Evolutionary conservation across 768 basidiomycete species (phyloP), one percentile per base, ranked within the genome.

Genomic region (Tubosaeta sp.): DNA sequence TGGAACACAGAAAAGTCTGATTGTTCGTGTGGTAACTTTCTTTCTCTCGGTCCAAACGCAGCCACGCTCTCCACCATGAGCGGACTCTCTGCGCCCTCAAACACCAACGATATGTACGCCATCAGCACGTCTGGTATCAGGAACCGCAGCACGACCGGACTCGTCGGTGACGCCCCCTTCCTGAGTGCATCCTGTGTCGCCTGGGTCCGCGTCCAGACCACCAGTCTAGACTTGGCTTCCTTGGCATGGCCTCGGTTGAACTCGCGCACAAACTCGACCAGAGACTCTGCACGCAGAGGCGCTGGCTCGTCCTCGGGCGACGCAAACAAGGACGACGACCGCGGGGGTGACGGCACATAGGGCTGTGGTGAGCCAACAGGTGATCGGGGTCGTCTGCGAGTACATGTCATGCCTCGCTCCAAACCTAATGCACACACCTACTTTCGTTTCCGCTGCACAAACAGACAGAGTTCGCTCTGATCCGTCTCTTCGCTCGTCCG

Each of bases 1-100:
- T 77, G 82, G 65, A 78, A 91, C 3, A 83, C 83, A 12, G 70
- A 62, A 65, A 76, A 90, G 31, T 81, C 79, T 12, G 86, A 87
- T 57, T 86, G 81, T 14, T 80, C 81, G 63, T 89, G 84, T 3
- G 83, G 81, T 27, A 76, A 66, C 69, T 81, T 86, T 86, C 72
- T 76, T 71, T 91, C 89, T 59, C 87, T 73, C 21, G 88, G 82
- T 6, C 85, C 87, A 64, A 89, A 87, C 10, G 76, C 78, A n/a
- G 81, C 75, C 39, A 86, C 74, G 48, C 75, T 84, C 59, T 87
- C 86, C 27, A 84, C 76, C 12, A 77, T 56, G 34, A 82, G 68
- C n/a, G 64, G 57, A 32, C 69, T 69, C 18, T 71, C 69, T 31
- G 63, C 51, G 25, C 55, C 58, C 3, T 59, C 66, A 46, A 75